Evolutionary conservation across 805 yeast species (phyloP), one percentile per base, ranked within the genome.

Genomic region (Candida insectorum): DNA sequence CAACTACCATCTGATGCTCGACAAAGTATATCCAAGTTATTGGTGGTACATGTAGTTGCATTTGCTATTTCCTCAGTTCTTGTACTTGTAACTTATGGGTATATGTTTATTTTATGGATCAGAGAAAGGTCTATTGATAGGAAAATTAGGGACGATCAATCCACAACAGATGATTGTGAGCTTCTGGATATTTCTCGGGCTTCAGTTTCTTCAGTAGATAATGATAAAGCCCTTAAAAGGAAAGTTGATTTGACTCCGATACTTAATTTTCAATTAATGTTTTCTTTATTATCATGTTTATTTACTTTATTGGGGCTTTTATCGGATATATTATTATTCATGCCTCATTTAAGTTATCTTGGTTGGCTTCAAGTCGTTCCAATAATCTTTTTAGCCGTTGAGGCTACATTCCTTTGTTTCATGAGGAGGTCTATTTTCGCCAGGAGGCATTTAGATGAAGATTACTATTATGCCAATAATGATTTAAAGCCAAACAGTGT

Each of bases 351-450:
- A 34, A 71, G 77, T 34, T 88, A 87, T 79, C 73, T 81, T 28
- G 96, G 96, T 16, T 91, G 97, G 97, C 62, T 83, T 31, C 73
- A 85, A 39, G 61, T 89, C 16, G 77, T 77, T 0, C 75, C 91
- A 1, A 75, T 93, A 0, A 73, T 82, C 2, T 54, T 81, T 20
- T 66, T 80, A 28, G 82, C 91, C 0, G 42, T 81, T 2, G 69
- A 77, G 18, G 79, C 86, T 1, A 71, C 87, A 2, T 53, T 81
- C 43, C 58, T 84, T 13, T 86, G 95, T 54, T 69, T 85, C 33
- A 70, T 82, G 65, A 76, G 89, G 49, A 65, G 96, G 45, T 71
- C 84, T 0, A 73, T 78, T 4, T 69, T 73, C 16, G 70, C 81
- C 13, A 52, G 81, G 47, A 51, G 60, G 49, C 60, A 60, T 37